Conservation (phyloP, 495 filamentous ascomycete species). For the Pseudevernia furfuracea region DNA sequence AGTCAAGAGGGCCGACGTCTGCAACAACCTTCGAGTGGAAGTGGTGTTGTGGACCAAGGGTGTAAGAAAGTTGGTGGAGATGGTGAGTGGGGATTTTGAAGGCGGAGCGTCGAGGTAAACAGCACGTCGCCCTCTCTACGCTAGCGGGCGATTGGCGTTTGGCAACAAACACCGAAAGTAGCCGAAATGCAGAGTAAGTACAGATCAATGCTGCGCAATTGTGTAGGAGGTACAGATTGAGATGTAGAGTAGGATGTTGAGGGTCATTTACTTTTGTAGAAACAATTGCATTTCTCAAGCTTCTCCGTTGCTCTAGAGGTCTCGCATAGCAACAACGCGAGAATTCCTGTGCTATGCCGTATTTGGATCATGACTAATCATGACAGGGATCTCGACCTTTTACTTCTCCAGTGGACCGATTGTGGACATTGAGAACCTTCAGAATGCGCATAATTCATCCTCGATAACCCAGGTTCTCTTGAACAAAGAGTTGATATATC, state of each 20-base stretch:
- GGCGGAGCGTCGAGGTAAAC: slow-evolving; percentile 21
- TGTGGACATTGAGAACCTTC: not conserved
- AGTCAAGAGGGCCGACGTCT: not conserved
- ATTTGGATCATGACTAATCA: slow-evolving; percentile 13
- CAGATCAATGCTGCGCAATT: slow-evolving; percentile 15
- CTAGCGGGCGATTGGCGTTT: slow-evolving; percentile 18
- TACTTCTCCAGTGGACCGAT: not conserved
- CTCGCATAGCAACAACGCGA: slow-evolving; percentile 22
- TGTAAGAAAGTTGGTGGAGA: slow-evolving; percentile 7
- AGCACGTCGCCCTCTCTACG: slow-evolving; percentile 18
- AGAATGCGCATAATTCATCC: not conserved
- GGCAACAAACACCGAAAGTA: slow-evolving; percentile 13
- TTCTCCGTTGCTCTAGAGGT: slow-evolving; percentile 9
- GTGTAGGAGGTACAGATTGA: slow-evolving; percentile 15
- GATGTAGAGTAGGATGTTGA: slow-evolving; percentile 23
- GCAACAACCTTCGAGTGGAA: not conserved
- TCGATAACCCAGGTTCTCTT: not conserved
- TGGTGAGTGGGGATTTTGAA: slow-evolving; percentile 2
- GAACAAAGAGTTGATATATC: not conserved
- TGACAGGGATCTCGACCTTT: not conserved
- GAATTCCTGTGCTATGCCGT: slow-evolving; percentile 7
- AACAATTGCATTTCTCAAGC: slow-evolving; percentile 19
- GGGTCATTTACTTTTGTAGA: not conserved
- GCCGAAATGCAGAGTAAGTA: slow-evolving; percentile 15
- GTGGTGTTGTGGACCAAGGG: not conserved